phyloP scores from a whole-genome alignment of 805 yeast genomes.

The Candida ipomoeae region DNA sequence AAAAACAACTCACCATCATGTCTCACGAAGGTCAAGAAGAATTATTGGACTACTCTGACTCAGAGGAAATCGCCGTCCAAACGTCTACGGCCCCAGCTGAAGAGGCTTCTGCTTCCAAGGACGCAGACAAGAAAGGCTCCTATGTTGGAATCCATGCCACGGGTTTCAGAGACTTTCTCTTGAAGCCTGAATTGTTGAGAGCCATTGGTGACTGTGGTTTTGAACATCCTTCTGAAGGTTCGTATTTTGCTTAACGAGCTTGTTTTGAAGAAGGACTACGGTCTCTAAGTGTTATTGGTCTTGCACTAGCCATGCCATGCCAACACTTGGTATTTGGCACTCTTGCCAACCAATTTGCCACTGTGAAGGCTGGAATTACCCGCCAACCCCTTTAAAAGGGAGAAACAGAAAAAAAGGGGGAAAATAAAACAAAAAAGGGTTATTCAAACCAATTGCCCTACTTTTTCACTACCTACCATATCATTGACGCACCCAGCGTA shows the following conservation, averaged over 20 bases:
- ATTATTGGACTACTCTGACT: conserved; percentile 96
- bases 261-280: background rate
- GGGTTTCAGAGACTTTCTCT: conserved; percentile 94
- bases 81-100: conserved; percentile 46
- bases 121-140: conserved; percentile 87
- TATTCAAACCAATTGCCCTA: too few relatives aligned
- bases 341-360: too few relatives aligned
- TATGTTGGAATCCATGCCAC: conserved; percentile 98
- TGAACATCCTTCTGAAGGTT: conserved; percentile 98
- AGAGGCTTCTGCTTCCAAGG: conserved; percentile 50
- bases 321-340: too few relatives aligned
- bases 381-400: too few relatives aligned
- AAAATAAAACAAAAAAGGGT: too few relatives aligned
- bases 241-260: conserved; percentile 37
- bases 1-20: conserved; percentile 39
- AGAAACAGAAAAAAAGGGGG: too few relatives aligned
- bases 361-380: too few relatives aligned
- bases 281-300: too few relatives aligned
- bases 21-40: conserved; percentile 99
- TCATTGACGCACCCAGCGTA: too few relatives aligned
- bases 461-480: too few relatives aligned
- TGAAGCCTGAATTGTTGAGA: conserved; percentile 94
- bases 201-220: conserved; percentile 99
- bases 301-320: too few relatives aligned
- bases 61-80: conserved; percentile 85